Evolutionary conservation across 768 basidiomycete genomes (phyloP), one percentile per base, ranked within the genome.

Genomic region (Xerocomellus intermedius): DNA sequence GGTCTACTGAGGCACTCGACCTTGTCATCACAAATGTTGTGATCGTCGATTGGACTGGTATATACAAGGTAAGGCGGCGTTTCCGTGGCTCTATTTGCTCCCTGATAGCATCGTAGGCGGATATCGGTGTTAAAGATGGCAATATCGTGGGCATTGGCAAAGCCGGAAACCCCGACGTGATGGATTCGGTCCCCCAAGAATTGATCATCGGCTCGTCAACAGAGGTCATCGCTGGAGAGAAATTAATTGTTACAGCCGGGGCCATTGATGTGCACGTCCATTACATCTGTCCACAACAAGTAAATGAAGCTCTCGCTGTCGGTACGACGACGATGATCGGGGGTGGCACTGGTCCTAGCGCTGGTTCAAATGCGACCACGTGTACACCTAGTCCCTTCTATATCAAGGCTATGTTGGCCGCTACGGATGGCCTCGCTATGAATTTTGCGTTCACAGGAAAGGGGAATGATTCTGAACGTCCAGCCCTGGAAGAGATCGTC

Each of bases 381-480:
- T 98, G 96, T 66, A 98, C 97, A 0, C 82, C 94, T 0, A 91
- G 88, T 60, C 85, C 85, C 26, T 95, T 90, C 70, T 94, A 96
- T 69, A 86, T 99, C 79, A 77, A 79, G 43, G 83, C 86, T 46
- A 98, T 98, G 96, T 77, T 99, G 50, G 81, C 86, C 0, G 95
- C 96, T 6, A 96, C 92, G 13, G 97, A 99, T 67, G 81, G 82
- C 5, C 72, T 98, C 45, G 84, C 94, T 1, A 84, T 97, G 78
- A 98, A 98, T 67, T 93, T 96, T 69, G 91, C 80, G 2, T 91
- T 98, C 66, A 99, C 97, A 1, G 96, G 95, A 14, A 98, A 97
- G 72, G 97, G 95, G 0, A 98, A 98, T 61, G 97, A 99, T 66
- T 81, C 89, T 0, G 93, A 87, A 0, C 75, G 79, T 10, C 76